Evolutionary conservation across 139 green algal genomes (phyloP), one percentile per base, ranked within the genome.

Genomic region (Chlorella sp.): DNA sequence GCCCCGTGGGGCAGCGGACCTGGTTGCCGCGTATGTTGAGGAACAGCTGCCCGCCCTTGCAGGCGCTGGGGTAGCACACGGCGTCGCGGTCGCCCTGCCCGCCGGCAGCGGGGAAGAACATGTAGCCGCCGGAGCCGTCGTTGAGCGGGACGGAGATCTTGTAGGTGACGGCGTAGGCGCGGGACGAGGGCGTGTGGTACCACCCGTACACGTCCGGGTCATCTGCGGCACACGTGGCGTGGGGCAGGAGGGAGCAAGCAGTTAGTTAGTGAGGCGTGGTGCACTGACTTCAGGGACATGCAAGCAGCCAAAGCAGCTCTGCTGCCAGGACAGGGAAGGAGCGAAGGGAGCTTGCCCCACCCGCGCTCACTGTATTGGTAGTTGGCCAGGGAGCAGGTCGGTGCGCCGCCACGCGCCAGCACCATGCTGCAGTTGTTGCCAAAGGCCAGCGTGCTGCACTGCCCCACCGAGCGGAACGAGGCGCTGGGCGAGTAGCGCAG

Each of bases 31-130:
- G 23, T 17, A 67, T 67, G 61, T 34, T 67, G 2, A 67, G n/a
- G 61, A 35, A 67, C 61, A 34, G 61, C 61, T 22, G 3, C n/a
- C 61, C 61, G n/a, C 29, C 29, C 61, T 35, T 5, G 29, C 61
- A 67, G n/a, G 27, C 34, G 20, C 23, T 67, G 20, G 61, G 61
- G 27, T 67, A 67, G 61, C 61, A 67, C 2, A 67, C 27, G 2
- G 61, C 61, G n/a, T 67, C 61, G n/a, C 29, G n/a, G 61, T 67
- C 61, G 29, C 61, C 61, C 22, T 67, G 27, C n/a, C 34, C 34
- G 27, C 61, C 61, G 23, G n/a, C 6, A 20, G 24, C 20, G 27
- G 55, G 55, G 22, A 64, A 30, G 55, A 10, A 30, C 17, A 64
- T 6, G 55, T 64, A 30, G 22, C 6, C 6, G n/a, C 61, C 61